These are phyloP conservation scores for Sphagnurus paluster DNA, from an alignment of 1,284 basidiomycete species.

Conservation along the genomic window DNA sequence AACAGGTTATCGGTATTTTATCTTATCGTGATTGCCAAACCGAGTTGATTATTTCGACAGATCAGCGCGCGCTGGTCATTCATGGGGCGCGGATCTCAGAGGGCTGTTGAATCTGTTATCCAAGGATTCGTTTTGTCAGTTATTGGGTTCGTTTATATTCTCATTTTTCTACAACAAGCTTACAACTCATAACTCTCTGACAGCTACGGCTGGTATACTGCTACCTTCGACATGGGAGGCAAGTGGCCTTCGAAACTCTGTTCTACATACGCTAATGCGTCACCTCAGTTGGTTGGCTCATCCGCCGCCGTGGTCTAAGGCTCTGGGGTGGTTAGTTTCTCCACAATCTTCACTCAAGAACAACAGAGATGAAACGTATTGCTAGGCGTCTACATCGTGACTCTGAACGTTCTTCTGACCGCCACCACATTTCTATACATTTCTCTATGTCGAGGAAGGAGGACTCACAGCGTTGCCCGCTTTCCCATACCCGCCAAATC, in stretches of 20 bases:
- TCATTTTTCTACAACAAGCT: neutral
- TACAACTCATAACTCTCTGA: neutral
- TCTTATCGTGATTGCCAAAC: neutral
- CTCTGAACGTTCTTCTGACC: constrained; percentile 29
- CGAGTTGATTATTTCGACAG: too few relatives aligned
- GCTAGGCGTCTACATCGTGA: constrained; percentile 34
- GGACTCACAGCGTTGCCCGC: constrained; percentile 31
- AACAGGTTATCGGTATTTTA: neutral
- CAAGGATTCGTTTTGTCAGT: constrained; percentile 27
- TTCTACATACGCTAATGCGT: constrained; percentile 1
- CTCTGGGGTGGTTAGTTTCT: constrained; percentile 34
- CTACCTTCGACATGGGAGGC: constrained; percentile 41
- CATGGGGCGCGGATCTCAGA: constrained; percentile 12
- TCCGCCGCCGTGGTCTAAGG: constrained; percentile 25
- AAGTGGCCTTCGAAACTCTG: constrained; percentile 12
- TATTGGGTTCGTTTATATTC: constrained; percentile 21
- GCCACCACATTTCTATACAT: constrained; percentile 34
- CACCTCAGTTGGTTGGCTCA: constrained; percentile 39
- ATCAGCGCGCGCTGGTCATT: too few relatives aligned
- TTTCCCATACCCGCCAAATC: constrained; percentile 32
- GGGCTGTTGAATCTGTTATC: constrained; percentile 19
- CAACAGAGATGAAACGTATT: neutral
- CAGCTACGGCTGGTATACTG: constrained; percentile 38
- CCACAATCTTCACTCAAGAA: neutral
- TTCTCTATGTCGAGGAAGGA: constrained; percentile 34